Evolutionary conservation across 306 rosid species (phyloP).

Genomic region (Notholithocarpus densiflorus): DNA sequence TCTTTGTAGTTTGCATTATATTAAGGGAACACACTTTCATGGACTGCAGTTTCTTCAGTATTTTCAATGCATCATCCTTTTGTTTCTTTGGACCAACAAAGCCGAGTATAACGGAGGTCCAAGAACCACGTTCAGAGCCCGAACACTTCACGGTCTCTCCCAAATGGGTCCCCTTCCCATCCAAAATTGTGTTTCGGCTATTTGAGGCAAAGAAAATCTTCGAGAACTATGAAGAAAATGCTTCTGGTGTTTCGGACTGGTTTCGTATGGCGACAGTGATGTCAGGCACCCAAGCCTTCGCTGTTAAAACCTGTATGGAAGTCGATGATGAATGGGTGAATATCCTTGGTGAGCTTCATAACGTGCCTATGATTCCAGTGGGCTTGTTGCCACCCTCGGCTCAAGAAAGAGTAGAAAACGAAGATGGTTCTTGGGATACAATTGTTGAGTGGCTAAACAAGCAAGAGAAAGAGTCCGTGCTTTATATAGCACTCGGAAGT

Average conservation of each 20-base stretch:
- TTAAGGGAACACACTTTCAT: too few relatives aligned
- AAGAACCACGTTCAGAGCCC: not conserved
- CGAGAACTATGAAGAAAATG: not conserved
- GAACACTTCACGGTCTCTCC: conserved; percentile 22
- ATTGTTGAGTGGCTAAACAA: conserved; percentile 17
- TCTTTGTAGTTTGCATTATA: too few relatives aligned
- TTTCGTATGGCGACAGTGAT: not conserved
- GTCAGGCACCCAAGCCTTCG: not conserved
- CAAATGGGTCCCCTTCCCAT: conserved; percentile 27
- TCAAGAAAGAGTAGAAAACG: not conserved
- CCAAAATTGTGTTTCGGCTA: not conserved
- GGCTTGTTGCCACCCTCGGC: conserved; percentile 19
- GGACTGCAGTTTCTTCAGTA: conserved; percentile 39
- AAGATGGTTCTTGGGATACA: not conserved
- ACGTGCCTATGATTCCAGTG: conserved; percentile 16
- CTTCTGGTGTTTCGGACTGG: not conserved
- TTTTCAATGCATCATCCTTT: conserved; percentile 8
- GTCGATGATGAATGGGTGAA: conserved; percentile 33
- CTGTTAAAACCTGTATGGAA: not conserved
- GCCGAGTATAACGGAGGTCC: not conserved
- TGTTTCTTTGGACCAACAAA: not conserved
- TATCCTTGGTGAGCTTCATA: conserved; percentile 10
- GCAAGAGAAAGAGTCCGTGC: conserved; percentile 1
- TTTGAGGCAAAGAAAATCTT: conserved; percentile 10
- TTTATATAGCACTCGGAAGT: conserved; percentile 31